phyloP scores from a whole-genome alignment of 2,329 filamentous ascomycete genomes.

The Hypoxylon sp. region DNA sequence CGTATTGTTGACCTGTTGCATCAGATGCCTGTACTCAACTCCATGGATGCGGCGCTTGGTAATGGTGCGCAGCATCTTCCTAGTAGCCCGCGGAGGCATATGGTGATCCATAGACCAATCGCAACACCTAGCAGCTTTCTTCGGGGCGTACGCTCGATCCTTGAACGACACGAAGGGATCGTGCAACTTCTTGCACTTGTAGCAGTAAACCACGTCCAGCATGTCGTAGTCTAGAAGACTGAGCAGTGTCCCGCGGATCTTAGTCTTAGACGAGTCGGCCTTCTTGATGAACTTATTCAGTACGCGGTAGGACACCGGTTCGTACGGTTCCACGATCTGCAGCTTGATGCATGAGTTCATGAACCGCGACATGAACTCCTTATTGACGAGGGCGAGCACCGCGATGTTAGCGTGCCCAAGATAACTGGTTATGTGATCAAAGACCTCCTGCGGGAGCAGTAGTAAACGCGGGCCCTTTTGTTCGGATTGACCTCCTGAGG shows the following conservation, averaged over 20 bases:
- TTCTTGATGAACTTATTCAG: slow-evolving; percentile 40
- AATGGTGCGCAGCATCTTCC: slow-evolving; percentile 46
- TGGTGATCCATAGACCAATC: slow-evolving; percentile 46
- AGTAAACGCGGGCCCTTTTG: slow-evolving; percentile 31
- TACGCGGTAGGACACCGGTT: slow-evolving; percentile 25
- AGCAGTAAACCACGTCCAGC: slow-evolving; percentile 46
- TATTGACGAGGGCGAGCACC: slow-evolving; percentile 47
- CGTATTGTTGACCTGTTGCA: slow-evolving; percentile 48
- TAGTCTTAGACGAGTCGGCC: slow-evolving; percentile 31
- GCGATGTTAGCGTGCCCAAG: slow-evolving; percentile 39
- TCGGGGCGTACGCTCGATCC: slow-evolving; percentile 40
- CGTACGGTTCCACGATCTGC: slow-evolving; percentile 9
- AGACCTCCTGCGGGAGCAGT: slow-evolving; percentile 46
- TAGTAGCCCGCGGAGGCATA: slow-evolving; percentile 46
- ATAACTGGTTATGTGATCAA: slow-evolving; percentile 46
- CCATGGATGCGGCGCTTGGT: slow-evolving; percentile 45
- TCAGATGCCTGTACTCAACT: slow-evolving; percentile 39
- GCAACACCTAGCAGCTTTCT: slow-evolving; percentile 39
- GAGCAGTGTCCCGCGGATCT: slow-evolving; percentile 42
- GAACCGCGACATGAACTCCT: slow-evolving; percentile 46
- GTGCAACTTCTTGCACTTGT: slow-evolving; percentile 47
- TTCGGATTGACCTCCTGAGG: neutral
- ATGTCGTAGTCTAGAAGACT: slow-evolving; percentile 46
- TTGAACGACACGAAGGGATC: slow-evolving; percentile 44
- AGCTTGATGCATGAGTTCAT: slow-evolving; percentile 22